These are phyloP conservation scores for Nakaseomyces uthaithaninus DNA, from an alignment of 1,139 yeast species.

Conservation along the genomic window DNA sequence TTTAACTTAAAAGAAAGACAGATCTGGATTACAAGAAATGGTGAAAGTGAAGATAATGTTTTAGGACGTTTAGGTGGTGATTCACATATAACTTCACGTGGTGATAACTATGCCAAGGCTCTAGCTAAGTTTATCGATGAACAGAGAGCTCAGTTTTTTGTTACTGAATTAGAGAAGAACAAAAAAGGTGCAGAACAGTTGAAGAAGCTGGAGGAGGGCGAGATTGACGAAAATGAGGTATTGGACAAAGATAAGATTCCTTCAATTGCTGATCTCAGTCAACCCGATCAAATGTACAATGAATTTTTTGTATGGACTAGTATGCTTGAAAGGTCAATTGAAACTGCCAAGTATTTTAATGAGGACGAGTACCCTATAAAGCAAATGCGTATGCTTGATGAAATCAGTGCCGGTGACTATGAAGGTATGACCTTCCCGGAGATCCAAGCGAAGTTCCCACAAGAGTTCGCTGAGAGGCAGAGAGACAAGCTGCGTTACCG, in stretches of 20 bases:
- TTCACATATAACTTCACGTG: conserved; percentile 70
- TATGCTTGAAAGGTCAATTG: conserved; percentile 68
- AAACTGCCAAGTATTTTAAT: conserved; percentile 68
- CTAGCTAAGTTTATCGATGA: conserved; percentile 64
- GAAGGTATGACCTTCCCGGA: conserved; percentile 90
- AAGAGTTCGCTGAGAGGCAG: conserved; percentile 69
- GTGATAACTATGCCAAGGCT: conserved; percentile 63
- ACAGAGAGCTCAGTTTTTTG: conserved; percentile 65
- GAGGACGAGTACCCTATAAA: conserved; percentile 70
- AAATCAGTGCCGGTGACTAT: conserved; percentile 82
- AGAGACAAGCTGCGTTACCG: conserved; percentile 72
- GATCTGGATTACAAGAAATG: conserved; percentile 93
- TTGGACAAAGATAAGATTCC: not conserved
- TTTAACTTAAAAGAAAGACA: conserved; percentile 87
- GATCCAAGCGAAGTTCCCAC: conserved; percentile 61
- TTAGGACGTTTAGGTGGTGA: conserved; percentile 88
- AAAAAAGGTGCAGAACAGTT: conserved; percentile 5
- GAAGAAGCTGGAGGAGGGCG: not conserved
- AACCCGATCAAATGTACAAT: conserved; percentile 27
- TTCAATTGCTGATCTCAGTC: conserved; percentile 25
- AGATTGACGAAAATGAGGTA: not conserved
- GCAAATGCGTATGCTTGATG: conserved; percentile 90
- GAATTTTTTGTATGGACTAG: conserved; percentile 91
- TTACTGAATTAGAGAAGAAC: conserved; percentile 23
- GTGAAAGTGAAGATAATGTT: conserved; percentile 81